phyloP scores from a whole-genome alignment of 2,329 filamentous ascomycete species.

The Cladosporium austrohemisphaericum region DNA sequence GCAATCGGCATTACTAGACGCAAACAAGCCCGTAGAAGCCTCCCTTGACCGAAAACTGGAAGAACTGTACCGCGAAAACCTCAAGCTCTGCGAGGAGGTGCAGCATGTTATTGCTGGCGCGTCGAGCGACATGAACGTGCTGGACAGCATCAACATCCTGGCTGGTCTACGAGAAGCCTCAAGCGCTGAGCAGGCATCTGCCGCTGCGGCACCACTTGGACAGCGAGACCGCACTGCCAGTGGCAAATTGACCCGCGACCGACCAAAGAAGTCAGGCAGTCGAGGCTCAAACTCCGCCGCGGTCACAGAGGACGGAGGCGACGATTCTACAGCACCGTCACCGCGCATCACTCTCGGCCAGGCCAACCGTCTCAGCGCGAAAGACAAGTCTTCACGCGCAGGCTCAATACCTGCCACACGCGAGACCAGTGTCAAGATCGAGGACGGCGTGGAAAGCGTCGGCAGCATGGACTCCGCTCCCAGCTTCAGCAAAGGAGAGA shows the following conservation, averaged over 20 bases:
- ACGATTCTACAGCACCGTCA: constrained; percentile 33
- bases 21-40: constrained; percentile 29
- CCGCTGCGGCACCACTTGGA: constrained; percentile 31
- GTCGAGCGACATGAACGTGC: constrained; percentile 40
- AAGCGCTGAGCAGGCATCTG: constrained; percentile 36
- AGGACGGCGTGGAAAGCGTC: constrained; percentile 44
- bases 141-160: constrained; percentile 45
- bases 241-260: constrained; percentile 26
- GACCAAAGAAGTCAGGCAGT: constrained; percentile 24
- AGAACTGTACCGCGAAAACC: constrained; percentile 45
- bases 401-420: constrained; percentile 45
- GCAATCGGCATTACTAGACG: constrained; percentile 32
- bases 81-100: constrained; percentile 46
- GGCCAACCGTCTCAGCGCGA: constrained; percentile 27
- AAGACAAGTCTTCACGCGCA: constrained; percentile 36
- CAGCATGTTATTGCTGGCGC: constrained; percentile 42
- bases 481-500: constrained; percentile 18
- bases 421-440: constrained; percentile 50
- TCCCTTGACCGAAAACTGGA: constrained; percentile 46
- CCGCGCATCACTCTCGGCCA: constrained; percentile 28
- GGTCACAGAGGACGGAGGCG: constrained; percentile 27
- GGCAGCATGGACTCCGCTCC: constrained; percentile 41
- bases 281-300: constrained; percentile 23
- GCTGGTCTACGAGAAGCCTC: constrained; percentile 46
- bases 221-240: constrained; percentile 24